Evolutionary conservation across 2,329 filamentous ascomycete genomes (phyloP).

Genomic region (Scedosporium aurantiacum): DNA sequence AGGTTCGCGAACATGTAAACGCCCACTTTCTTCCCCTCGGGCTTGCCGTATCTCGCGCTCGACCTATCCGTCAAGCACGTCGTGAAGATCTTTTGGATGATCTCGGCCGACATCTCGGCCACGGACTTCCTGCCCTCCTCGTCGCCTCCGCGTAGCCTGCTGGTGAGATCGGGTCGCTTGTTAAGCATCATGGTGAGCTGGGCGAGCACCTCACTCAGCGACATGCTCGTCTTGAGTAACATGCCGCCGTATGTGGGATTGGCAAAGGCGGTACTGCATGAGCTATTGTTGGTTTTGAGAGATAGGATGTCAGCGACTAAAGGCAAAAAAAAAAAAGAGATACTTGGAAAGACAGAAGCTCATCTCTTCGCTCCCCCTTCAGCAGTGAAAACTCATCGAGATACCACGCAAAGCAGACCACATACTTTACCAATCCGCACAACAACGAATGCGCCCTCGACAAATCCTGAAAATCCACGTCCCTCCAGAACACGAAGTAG

Average conservation of each 20-base stretch:
- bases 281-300: slow-evolving; percentile 32
- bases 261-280: slow-evolving; percentile 71
- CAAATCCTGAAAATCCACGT: slow-evolving; percentile 66
- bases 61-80: slow-evolving; percentile 77
- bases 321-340: not conserved
- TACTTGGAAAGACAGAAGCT: not conserved
- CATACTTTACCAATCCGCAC: slow-evolving; percentile 64
- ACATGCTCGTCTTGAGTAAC: slow-evolving; percentile 73
- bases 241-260: slow-evolving; percentile 71
- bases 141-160: slow-evolving; percentile 49
- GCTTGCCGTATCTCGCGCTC: slow-evolving; percentile 52
- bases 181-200: slow-evolving; percentile 77
- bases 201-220: slow-evolving; percentile 68
- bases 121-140: slow-evolving; percentile 65
- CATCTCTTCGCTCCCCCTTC: not conserved
- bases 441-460: slow-evolving; percentile 65
- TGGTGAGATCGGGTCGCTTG: slow-evolving; percentile 65
- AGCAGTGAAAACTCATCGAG: not conserved
- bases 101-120: slow-evolving; percentile 78
- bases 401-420: slow-evolving; percentile 9
- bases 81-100: slow-evolving; percentile 82
- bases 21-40: slow-evolving; percentile 74
- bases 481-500: slow-evolving; percentile 71
- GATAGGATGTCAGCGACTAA: not conserved
- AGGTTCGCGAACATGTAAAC: slow-evolving; percentile 91